Base-by-base conservation (phyloP, 2,329 filamentous ascomycete species). In the Alternaria brassicae region DNA sequence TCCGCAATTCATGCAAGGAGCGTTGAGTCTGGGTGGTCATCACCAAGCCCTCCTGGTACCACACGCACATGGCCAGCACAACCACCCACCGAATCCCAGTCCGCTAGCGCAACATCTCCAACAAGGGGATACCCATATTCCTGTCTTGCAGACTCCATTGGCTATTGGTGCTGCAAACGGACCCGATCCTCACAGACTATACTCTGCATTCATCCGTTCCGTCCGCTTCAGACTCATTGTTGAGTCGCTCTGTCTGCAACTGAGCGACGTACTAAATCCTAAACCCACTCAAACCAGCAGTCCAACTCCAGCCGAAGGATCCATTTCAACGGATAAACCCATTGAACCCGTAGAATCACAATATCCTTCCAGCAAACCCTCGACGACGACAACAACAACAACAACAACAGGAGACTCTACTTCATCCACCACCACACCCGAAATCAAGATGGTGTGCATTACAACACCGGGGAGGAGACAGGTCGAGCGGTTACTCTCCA, bases 401-500 rank as follows among this genome's bases (percentile, higher is more conserved):
- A 36, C 32, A 7, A 8, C 49, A 19, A 28, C 12, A 21, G 8
- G 2, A 0, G 48, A 51, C 7, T n/a, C 32, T 19, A 19, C 37
- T 10, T 19, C 52, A 5, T 15, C n/a, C 2, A 17, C 32, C 32
- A 2, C 8, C n/a, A 8, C 13, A 15, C 59, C 70, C 0, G 70
- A 77, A 30, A 66, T 77, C 34, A 76, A 75, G 59, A 72, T 78
- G 12, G 72, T 78, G 23, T 76, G 73, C 36, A 77, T 77, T 65
- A 76, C 65, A 68, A 73, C 36, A 61, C 12, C 73, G 70, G 10
- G 65, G 64, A 37, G 60, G 63, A 81, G 84, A 34, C 28, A 84
- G 51, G 82, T 85, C 32, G 76, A 78, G 52, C 76, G 79, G 57
- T 79, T 82, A 34, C 73, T 75, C n/a, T 79, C 84, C 28, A 79